Percentiles rank a stretch among this genome's conserved stretches.
Evolutionary conservation across 305 asterid species (phyloP).

Genomic region (Caryopteris hybrid): DNA sequence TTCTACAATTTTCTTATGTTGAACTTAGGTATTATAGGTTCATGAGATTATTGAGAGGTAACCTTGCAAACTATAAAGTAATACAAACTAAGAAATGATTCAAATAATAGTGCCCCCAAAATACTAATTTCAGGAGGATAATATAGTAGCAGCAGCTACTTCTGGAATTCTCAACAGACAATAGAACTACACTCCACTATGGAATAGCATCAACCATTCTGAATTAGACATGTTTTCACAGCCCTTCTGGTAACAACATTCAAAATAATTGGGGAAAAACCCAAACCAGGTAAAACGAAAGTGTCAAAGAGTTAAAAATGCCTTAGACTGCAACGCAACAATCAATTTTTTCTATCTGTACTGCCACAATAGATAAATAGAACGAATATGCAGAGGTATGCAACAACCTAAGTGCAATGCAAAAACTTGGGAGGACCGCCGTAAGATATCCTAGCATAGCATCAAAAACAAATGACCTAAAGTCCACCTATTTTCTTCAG

Average conservation of each 20-base stretch:
- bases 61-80: neutral
- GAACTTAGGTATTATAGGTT: neutral
- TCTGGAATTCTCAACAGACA: neutral
- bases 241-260: neutral
- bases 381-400: neutral
- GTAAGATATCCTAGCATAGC: neutral
- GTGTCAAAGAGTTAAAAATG: neutral
- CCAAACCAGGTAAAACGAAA: neutral
- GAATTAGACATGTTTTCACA: neutral
- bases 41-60: neutral
- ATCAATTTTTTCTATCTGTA: neutral
- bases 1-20: neutral
- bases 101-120: neutral
- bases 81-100: neutral
- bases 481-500: constrained; percentile 1
- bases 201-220: neutral
- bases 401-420: constrained; percentile 1
- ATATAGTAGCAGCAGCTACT: neutral
- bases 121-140: neutral
- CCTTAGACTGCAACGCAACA: neutral
- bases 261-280: neutral
- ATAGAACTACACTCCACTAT: neutral
- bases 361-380: neutral
- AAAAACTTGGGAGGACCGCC: neutral
- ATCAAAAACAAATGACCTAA: neutral